Evolutionary conservation across 495 filamentous ascomycete species (phyloP).

Genomic region (Filosporella fistucella): DNA sequence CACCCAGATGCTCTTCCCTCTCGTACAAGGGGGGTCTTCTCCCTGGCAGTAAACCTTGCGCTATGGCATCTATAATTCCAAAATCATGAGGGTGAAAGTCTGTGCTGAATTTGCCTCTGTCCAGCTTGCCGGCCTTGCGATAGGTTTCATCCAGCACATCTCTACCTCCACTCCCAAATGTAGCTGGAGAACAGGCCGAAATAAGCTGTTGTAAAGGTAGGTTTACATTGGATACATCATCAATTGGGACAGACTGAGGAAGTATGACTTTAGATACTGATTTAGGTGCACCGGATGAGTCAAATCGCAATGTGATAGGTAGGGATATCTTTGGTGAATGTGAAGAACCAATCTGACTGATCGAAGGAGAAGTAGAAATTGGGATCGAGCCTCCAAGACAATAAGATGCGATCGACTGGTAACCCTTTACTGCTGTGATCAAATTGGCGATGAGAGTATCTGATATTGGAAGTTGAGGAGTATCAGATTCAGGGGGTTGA

Average conservation of each 20-base stretch:
- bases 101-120: conserved; percentile 35
- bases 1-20: conserved; percentile 15
- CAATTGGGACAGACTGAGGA: neutral
- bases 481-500: too few relatives aligned
- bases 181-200: conserved; percentile 34
- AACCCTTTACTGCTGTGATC: too few relatives aligned
- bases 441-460: too few relatives aligned
- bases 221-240: neutral
- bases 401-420: too few relatives aligned
- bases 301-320: too few relatives aligned
- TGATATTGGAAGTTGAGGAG: too few relatives aligned
- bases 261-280: too few relatives aligned
- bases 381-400: too few relatives aligned
- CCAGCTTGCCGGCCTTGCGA: conserved; percentile 47
- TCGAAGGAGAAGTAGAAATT: too few relatives aligned
- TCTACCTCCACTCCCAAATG: conserved; percentile 39
- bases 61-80: conserved; percentile 45
- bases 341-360: too few relatives aligned
- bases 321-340: too few relatives aligned
- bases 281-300: too few relatives aligned
- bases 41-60: conserved; percentile 42
- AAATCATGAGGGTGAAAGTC: conserved; percentile 47
- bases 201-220: neutral
- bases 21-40: conserved; percentile 12
- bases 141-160: conserved; percentile 45